Evolutionary conservation across 208 protist genomes (phyloP), one percentile per base, ranked within the genome.

Genomic region (Leishmania amazonensis): DNA sequence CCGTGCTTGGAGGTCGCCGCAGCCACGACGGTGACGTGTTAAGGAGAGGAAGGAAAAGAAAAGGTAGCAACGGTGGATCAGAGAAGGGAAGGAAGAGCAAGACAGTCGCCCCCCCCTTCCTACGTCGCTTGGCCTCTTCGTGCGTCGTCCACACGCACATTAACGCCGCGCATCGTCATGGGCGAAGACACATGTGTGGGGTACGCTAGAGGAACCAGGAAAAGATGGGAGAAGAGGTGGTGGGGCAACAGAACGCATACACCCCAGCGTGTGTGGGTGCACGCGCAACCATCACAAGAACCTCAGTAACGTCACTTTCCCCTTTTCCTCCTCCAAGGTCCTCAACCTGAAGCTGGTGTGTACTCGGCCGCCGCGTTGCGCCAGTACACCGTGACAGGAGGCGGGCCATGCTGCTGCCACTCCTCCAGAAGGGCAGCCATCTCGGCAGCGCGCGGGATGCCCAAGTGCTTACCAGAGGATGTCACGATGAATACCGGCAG

Each of bases 401-500:
- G 92, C 75, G 85, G 76, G 31, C 94, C 79, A 28, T 82, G 42
- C 17, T 45, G 42, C 79, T 95, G 83, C 94, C 94, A 97, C 68
- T 85, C 54, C 67, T 75, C 68, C 77, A 97, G 81, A 62, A 86
- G 70, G 38, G 85, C 81, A n/a, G 57, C 70, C 94, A 97, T 96
- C 58, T 83, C 91, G 19, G 65, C 83, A 53, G 92, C 84, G 19
- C 83, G 79, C 45, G 91, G 88, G 0, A 38, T 71, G 2, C 85
- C 90, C 11, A 96, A 78, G 79, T 86, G 93, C 71, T 94, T 93
- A 0, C 93, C 94, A 1, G 87, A 71, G 5, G 38, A 11, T 9
- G 94, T 95, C 31, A 96, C 88, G 42, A 97, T 95, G 76, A 91
- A 97, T 42, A 88, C 53, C 2, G 78, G 85, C 40, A 81, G 73